phyloP scores from a whole-genome alignment of 805 yeast genomes.

The Cyberlindnera saturnus region DNA sequence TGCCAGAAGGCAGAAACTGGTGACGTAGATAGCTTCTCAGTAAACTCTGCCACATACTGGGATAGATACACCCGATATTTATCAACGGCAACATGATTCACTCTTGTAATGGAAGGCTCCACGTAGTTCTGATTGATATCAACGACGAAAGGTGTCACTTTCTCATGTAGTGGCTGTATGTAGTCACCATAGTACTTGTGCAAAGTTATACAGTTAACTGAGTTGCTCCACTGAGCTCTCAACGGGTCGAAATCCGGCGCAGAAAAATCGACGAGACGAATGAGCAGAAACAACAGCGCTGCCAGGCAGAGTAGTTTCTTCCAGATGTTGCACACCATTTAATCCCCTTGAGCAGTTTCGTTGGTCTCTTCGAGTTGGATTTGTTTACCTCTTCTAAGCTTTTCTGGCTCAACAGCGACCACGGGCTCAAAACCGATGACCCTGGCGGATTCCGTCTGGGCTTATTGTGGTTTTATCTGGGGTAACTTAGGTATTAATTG shows the following conservation, averaged over 20 bases:
- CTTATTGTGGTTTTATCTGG: too few relatives aligned
- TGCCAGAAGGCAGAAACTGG: conserved; percentile 4
- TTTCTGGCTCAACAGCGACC: too few relatives aligned
- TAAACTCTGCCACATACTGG: conserved; percentile 7
- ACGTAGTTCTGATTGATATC: conserved; percentile 6
- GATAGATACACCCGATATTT: conserved; percentile 12
- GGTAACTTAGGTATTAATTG: too few relatives aligned
- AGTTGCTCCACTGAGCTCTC: conserved; percentile 11
- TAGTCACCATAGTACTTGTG: conserved; percentile 17
- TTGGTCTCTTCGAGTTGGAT: too few relatives aligned
- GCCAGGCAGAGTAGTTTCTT: conserved; percentile 12
- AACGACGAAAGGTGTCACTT: conserved; percentile 7
- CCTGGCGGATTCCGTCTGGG: too few relatives aligned
- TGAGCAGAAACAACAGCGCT: conserved; percentile 9
- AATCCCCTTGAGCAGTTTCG: too few relatives aligned
- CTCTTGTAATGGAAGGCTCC: conserved; percentile 6
- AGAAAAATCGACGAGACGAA: conserved; percentile 17
- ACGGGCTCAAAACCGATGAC: too few relatives aligned
- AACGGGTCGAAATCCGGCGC: conserved; percentile 19
- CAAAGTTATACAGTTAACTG: conserved; percentile 6
- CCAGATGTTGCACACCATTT: conserved; percentile 7
- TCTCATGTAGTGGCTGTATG: conserved; percentile 13
- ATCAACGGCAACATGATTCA: background rate
- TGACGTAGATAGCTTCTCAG: conserved; percentile 4
- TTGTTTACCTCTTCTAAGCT: too few relatives aligned